Percentiles rank a stretch among this genome's conserved stretches.
Evolutionary conservation across 768 basidiomycete genomes (phyloP).

Genomic region (Tricholoma terreum): DNA sequence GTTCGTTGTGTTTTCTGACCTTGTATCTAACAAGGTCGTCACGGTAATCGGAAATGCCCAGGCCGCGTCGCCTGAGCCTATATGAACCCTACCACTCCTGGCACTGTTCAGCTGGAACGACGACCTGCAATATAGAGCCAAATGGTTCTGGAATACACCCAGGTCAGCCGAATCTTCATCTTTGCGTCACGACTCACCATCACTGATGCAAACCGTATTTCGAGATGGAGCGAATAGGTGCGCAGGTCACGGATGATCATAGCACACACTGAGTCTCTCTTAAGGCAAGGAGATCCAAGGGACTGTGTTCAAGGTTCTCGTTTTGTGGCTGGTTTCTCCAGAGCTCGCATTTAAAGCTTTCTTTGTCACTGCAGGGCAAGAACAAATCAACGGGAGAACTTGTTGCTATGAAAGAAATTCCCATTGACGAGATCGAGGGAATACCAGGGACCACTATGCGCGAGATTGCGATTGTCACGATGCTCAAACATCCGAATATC

Average conservation of each 20-base stretch:
- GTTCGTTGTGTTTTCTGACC: no score
- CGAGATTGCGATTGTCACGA: conserved; percentile 99
- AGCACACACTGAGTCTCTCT: conserved; percentile 41
- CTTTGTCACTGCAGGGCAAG: conserved; percentile 65
- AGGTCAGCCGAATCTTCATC: conserved; percentile 31
- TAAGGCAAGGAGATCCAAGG: conserved; percentile 92
- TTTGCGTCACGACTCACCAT: not conserved
- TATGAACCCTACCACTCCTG: no score
- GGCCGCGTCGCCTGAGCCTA: no score
- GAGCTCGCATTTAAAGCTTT: not conserved
- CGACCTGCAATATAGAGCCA: no score
- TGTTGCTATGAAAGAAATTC: conserved; percentile 97
- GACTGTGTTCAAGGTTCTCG: conserved; percentile 88
- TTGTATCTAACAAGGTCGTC: no score
- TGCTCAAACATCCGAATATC: conserved; percentile 98
- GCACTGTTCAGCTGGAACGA: no score
- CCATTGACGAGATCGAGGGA: conserved; percentile 98
- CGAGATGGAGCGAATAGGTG: conserved; percentile 78
- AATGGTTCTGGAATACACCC: conserved; percentile 58
- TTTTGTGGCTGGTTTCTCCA: not conserved
- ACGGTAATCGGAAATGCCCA: no score
- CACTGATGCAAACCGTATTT: not conserved
- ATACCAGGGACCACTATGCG: conserved; percentile 98
- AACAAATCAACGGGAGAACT: conserved; percentile 98
- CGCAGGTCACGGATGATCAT: not conserved